Percentiles rank a stretch among this genome's conserved stretches.
Evolutionary conservation across 2,329 filamentous ascomycete species (phyloP).

Genomic region (Cercospora sp.): DNA sequence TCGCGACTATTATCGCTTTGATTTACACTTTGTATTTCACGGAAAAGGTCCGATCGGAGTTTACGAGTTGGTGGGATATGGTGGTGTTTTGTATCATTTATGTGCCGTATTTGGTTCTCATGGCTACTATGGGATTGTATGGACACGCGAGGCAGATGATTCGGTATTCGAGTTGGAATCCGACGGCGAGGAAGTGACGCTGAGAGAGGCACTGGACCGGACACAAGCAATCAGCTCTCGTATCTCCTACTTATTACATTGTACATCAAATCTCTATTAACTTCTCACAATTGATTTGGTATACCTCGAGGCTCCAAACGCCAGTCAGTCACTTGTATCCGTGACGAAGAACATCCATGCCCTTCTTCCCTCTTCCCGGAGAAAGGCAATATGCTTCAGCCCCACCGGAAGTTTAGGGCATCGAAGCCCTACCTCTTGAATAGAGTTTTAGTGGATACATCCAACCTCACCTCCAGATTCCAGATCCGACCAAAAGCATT

Average conservation of each 20-base stretch:
- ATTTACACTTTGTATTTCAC: conserved; percentile 51
- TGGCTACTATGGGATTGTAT: conserved; percentile 49
- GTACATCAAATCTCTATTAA: neutral
- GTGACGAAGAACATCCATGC: neutral
- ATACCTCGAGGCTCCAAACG: neutral
- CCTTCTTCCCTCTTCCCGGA: neutral
- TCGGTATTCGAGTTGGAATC: conserved; percentile 51
- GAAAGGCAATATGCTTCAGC: neutral
- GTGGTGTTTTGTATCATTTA: conserved; percentile 47
- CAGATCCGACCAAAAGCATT: neutral
- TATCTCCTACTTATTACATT: neutral
- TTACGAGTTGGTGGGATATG: conserved; percentile 46
- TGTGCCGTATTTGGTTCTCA: conserved; percentile 47
- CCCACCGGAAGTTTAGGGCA: neutral
- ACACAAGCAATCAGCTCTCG: too few relatives aligned
- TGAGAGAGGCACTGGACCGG: too few relatives aligned
- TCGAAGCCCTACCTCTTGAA: neutral
- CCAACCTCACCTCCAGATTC: neutral
- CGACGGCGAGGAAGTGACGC: conserved; percentile 42
- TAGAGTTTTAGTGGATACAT: neutral
- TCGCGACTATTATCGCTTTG: conserved; percentile 44
- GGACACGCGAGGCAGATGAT: conserved; percentile 51
- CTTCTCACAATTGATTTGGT: neutral
- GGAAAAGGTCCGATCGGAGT: conserved; percentile 49
- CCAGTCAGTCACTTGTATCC: neutral